Percentiles rank a stretch among this genome's conserved stretches.
phyloP scores from a whole-genome alignment of 441 rosid species.

The Erysimum cheiri region DNA sequence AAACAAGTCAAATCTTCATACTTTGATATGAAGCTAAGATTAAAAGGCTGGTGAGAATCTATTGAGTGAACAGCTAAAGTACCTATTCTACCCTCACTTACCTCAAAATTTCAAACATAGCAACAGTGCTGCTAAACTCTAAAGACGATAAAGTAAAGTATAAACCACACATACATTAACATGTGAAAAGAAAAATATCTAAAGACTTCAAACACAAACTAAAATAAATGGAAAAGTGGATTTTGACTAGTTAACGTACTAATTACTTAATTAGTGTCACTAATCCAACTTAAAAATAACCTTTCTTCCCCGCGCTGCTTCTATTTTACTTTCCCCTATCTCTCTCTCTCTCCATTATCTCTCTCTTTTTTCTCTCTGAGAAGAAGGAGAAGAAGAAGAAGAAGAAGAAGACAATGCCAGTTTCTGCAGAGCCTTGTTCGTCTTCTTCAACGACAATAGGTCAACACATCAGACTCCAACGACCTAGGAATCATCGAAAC shows the following conservation, averaged over 20 bases:
- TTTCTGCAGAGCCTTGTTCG: constrained; percentile 48
- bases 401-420: constrained; percentile 52
- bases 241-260: constrained; percentile 7
- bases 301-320: constrained; percentile 38
- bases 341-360: constrained; percentile 28
- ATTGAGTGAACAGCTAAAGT: not conserved
- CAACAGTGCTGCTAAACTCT: not conserved
- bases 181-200: constrained; percentile 10
- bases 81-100: constrained; percentile 5
- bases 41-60: constrained; percentile 29
- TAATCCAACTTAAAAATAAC: constrained; percentile 26
- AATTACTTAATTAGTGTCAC: constrained; percentile 26
- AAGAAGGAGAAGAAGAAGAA: too few species aligned
- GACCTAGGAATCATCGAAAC: constrained; percentile 51
- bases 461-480: constrained; percentile 56
- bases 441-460: constrained; percentile 50
- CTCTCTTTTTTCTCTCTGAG: too few species aligned
- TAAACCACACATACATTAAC: constrained; percentile 2
- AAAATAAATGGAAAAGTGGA: constrained; percentile 12
- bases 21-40: constrained; percentile 15
- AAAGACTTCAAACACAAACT: constrained; percentile 27
- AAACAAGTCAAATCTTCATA: constrained; percentile 34
- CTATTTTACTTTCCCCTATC: constrained; percentile 16
- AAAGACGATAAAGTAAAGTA: not conserved
- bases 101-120: constrained; percentile 2